Base-by-base conservation (phyloP, 805 yeast species). In the Teunomyces stri region DNA sequence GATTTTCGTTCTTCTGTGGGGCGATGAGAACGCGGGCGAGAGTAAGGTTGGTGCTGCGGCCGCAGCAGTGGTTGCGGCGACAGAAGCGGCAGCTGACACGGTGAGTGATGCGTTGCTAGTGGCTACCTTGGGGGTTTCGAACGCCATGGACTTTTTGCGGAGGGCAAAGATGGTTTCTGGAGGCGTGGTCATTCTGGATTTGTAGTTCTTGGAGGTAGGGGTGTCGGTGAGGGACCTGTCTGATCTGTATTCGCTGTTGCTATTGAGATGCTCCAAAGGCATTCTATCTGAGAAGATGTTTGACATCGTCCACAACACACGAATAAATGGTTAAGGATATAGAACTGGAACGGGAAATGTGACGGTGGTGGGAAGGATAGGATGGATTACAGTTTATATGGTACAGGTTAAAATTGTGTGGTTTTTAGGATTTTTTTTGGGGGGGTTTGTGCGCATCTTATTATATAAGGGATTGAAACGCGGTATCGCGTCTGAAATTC, bases 11-110 rank as follows among this genome's bases (percentile, higher is more conserved):
- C 51, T 57, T 40, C 56, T 64, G 41, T 72, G 78, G 5, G 84
- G 84, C 11, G 82, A 77, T 6, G 82, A 78, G 51, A 74, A 71
- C 16, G 67, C 72, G 1, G 77, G 77, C 10, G 74, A 69, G 39
- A 72, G 56, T 9, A 68, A 46, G 6, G 64, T 49, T 20, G 62
- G 43, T 13, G 16, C 39, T 48, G 43, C 45, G 54, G 18, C 27
- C 16, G 40, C 10, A 27, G 15, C 38, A 12, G 41, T 22, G n/a
- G 18, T 12, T 3, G 30, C 22, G 33, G 33, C 13, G 11, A 7
- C 18, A 11, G 31, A 10, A 18, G 27, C 33, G 12, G 21, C 15
- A 13, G 35, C 11, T 3, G 25, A 13, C 13, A 12, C 9, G 11
- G 16, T 16, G 6, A 43, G 33, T 7, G 12, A 16, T 13, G 11